Conservation (phyloP, 768 basidiomycete species). For the Termitomyces sp. region DNA sequence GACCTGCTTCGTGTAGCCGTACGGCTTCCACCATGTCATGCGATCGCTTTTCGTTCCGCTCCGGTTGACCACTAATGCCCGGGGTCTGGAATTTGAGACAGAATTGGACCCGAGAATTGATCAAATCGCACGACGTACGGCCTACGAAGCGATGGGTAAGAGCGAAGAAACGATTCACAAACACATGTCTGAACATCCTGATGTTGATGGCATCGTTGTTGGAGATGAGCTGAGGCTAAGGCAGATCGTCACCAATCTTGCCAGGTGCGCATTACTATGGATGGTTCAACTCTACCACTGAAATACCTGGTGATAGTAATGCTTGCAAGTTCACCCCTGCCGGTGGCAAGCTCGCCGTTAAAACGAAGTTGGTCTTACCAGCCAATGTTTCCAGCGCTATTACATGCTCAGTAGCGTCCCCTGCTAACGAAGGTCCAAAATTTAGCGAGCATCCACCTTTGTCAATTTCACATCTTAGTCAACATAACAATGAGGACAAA, state of each 20-base stretch:
- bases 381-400: not conserved
- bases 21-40: constrained; percentile 76
- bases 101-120: constrained; percentile 70
- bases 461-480: constrained; percentile 39
- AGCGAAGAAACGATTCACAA: constrained; percentile 34
- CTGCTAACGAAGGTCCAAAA: constrained; percentile 2
- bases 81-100: constrained; percentile 62
- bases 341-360: constrained; percentile 65
- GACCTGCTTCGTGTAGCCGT: constrained; percentile 41
- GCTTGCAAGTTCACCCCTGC: constrained; percentile 78
- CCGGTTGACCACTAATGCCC: constrained; percentile 63
- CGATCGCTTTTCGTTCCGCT: constrained; percentile 70
- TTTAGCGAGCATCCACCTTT: constrained; percentile 30
- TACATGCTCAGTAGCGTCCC: not conserved
- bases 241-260: constrained; percentile 82
- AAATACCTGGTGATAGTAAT: constrained; percentile 42
- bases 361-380: constrained; percentile 56
- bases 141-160: constrained; percentile 60
- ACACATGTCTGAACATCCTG: constrained; percentile 42
- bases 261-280: constrained; percentile 46
- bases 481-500: constrained; percentile 48
- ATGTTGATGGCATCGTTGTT: constrained; percentile 66
- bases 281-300: not conserved
- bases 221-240: constrained; percentile 82
- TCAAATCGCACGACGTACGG: constrained; percentile 56